These are phyloP conservation scores for Lachancea lanzarotensis DNA, from an alignment of 805 yeast genomes.

Conservation along the genomic window DNA sequence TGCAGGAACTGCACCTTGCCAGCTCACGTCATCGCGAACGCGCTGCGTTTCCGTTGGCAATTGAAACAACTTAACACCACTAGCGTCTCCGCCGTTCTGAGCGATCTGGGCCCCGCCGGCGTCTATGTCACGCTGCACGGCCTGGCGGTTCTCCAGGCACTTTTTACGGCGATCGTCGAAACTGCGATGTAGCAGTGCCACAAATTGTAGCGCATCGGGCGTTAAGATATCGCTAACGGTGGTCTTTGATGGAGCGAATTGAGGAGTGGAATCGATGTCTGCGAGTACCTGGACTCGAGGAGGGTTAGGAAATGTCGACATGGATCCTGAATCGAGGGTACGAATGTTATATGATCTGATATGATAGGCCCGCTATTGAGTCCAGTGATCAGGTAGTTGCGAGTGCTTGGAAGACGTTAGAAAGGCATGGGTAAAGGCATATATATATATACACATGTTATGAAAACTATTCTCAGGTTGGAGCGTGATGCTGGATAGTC, in stretches of 20 bases:
- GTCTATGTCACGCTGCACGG: constrained; percentile 56
- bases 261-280: constrained; percentile 27
- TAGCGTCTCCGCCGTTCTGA: constrained; percentile 25
- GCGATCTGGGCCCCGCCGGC: constrained; percentile 35
- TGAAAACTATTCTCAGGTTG: background rate
- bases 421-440: background rate
- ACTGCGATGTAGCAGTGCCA: constrained; percentile 66
- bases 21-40: constrained; percentile 64
- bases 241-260: constrained; percentile 34
- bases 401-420: too few species aligned
- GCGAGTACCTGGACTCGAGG: constrained; percentile 34
- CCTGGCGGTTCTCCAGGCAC: constrained; percentile 55
- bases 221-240: constrained; percentile 36
- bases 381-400: too few species aligned
- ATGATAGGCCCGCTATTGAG: too few species aligned
- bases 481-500: background rate
- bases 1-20: constrained; percentile 71
- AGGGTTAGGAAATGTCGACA: background rate
- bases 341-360: too few species aligned
- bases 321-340: too few species aligned
- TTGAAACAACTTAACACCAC: constrained; percentile 49
- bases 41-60: constrained; percentile 62
- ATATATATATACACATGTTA: background rate
- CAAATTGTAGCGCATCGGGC: constrained; percentile 50
- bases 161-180: constrained; percentile 57